Evolutionary conservation across 768 basidiomycete genomes (phyloP), one percentile per base, ranked within the genome.

Genomic region (Macrolepiota fuliginosa): DNA sequence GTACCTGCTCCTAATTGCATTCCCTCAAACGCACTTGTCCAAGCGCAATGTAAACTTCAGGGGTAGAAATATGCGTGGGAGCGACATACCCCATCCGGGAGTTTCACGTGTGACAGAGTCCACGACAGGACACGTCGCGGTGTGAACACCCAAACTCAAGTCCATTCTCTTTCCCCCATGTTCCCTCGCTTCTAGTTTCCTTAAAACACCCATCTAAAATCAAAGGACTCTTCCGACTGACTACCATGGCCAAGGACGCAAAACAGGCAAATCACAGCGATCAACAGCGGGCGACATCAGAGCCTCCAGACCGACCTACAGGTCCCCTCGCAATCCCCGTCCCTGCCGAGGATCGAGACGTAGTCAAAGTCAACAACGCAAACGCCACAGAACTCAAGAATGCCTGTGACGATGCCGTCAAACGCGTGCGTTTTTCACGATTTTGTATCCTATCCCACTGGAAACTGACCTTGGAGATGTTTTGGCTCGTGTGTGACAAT

Each of bases 351-450:
- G 77, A 81, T 36, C 77, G 85, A 51, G 86, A 88, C 56, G 71
- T 74, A 6, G 74, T 88, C 68, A 88, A 84, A 69, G 81, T 88
- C 62, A 88, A 88, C 75, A 83, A 82, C 64, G 77, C 79, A 3
- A 87, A 75, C 67, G 59, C 76, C 39, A 81, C 80, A 17, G 87
- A 88, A 64, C 78, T 88, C 65, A 88, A 88, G 73, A 86, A 87
- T 66, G 82, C 87, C 17, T 87, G 86, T 63, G 96, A 98, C 74
- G 96, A 98, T 76, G 89, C 89, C 49, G 77, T 98, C 61, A 94
- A 92, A 74, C 89, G 92, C 69, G 95, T 96, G 71, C 60, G 79
- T 77, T 42, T 53, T 50, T 37, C 51, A 62, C 63, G 32, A 42
- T n/a, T 39, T 56, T 40, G 25, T 22, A 50, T 19, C 57, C 32